These are phyloP conservation scores for Verbena officinalis DNA, from an alignment of 257 asterid species.

Conservation along the genomic window DNA sequence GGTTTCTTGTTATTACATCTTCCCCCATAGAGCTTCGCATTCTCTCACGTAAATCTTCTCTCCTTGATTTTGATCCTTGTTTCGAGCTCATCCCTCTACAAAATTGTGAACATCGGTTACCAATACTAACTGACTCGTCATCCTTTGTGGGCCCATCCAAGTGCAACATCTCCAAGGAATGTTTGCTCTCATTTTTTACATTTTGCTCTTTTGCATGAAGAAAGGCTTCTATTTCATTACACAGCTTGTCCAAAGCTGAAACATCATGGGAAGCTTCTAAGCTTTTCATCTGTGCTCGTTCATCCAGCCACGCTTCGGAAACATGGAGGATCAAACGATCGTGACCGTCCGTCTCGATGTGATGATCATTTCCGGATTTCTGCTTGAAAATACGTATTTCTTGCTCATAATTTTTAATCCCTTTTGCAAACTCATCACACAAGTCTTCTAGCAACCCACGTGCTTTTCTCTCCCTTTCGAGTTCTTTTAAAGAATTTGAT, in stretches of 20 bases:
- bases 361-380: conserved; percentile 44
- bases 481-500: conserved; percentile 49
- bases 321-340: conserved; percentile 75
- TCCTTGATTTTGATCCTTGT: conserved; percentile 19
- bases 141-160: conserved; percentile 58
- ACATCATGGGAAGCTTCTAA: conserved; percentile 42
- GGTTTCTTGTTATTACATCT: conserved; percentile 16
- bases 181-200: conserved; percentile 28
- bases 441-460: conserved; percentile 67
- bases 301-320: conserved; percentile 96
- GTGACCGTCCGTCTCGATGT: conserved; percentile 32
- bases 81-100: conserved; percentile 30
- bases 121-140: conserved; percentile 39
- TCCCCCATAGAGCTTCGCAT: conserved; percentile 26
- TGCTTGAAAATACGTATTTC: conserved; percentile 58
- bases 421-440: conserved; percentile 90
- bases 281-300: conserved; percentile 74
- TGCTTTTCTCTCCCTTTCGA: conserved; percentile 63
- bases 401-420: conserved; percentile 65
- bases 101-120: conserved; percentile 33
- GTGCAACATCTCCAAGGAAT: conserved; percentile 48
- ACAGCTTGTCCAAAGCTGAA: conserved; percentile 64
- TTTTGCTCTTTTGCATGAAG: conserved; percentile 50
- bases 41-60: conserved; percentile 20
- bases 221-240: conserved; percentile 67